Conservation (phyloP, 2,329 filamentous ascomycete species). For the Corinectria fuckeliana region DNA sequence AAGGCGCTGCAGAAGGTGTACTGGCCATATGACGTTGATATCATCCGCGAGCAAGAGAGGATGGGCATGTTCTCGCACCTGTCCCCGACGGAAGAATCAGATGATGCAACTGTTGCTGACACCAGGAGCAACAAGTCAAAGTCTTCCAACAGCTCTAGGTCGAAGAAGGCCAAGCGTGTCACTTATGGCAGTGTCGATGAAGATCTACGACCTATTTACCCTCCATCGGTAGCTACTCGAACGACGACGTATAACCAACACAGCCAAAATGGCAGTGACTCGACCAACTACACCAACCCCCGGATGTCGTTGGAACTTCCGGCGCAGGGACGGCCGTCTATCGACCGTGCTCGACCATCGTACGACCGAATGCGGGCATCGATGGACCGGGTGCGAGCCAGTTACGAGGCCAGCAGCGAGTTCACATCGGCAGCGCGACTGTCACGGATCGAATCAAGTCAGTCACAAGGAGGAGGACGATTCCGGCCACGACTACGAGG, state of each 20-base stretch:
- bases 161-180: constrained; percentile 59
- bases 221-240: constrained; percentile 83
- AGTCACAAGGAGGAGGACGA: constrained; percentile 49
- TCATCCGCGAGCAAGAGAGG: constrained; percentile 89
- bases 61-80: constrained; percentile 83
- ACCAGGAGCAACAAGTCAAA: constrained; percentile 51
- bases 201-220: constrained; percentile 91
- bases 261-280: constrained; percentile 92
- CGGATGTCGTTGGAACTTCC: constrained; percentile 64
- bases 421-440: constrained; percentile 91
- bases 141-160: constrained; percentile 62
- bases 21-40: constrained; percentile 91
- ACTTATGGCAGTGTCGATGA: constrained; percentile 76
- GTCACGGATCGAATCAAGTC: constrained; percentile 79
- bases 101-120: constrained; percentile 48
- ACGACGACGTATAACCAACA: constrained; percentile 76
- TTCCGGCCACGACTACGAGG: constrained; percentile 50
- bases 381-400: constrained; percentile 83
- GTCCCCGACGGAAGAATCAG: constrained; percentile 44
- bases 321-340: constrained; percentile 56
- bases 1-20: constrained; percentile 95
- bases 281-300: constrained; percentile 83
- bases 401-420: constrained; percentile 87
- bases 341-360: constrained; percentile 78
- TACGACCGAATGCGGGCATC: constrained; percentile 86